Conservation (phyloP, 768 basidiomycete species). For the Crucibulum laeve region DNA sequence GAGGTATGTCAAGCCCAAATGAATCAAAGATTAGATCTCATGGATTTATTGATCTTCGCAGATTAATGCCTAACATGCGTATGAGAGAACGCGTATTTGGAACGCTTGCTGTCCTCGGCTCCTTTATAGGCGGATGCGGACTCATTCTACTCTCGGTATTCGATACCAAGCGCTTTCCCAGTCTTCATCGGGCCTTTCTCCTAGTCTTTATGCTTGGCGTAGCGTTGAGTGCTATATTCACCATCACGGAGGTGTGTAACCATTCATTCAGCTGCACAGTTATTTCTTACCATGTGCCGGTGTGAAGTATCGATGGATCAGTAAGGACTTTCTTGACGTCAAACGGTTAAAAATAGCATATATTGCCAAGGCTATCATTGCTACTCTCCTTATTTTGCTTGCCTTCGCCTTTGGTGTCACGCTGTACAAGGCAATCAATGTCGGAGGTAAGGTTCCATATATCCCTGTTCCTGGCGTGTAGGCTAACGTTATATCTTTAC, state of each 20-base stretch:
- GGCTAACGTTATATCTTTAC: background rate
- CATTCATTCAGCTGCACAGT: background rate
- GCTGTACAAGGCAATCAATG: constrained; percentile 38
- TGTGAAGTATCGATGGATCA: constrained; percentile 61
- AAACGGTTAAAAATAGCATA: constrained; percentile 50
- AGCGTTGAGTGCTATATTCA: constrained; percentile 69
- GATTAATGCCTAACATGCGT: constrained; percentile 58
- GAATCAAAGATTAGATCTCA: background rate
- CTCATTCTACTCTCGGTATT: constrained; percentile 69
- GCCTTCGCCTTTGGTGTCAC: constrained; percentile 61
- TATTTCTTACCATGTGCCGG: background rate
- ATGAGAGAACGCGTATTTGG: constrained; percentile 51
- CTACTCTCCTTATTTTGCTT: constrained; percentile 49
- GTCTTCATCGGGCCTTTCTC: constrained; percentile 56
- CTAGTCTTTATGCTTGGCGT: constrained; percentile 74
- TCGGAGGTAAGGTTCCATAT: constrained; percentile 37
- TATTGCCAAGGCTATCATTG: constrained; percentile 57
- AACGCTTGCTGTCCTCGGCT: constrained; percentile 53
- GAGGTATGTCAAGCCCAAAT: constrained; percentile 27
- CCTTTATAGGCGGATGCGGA: constrained; percentile 58
- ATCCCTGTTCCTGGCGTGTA: background rate
- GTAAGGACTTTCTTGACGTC: constrained; percentile 45
- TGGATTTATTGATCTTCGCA: constrained; percentile 15
- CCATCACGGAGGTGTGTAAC: constrained; percentile 53
- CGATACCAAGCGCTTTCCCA: constrained; percentile 54